Evolutionary conservation across 208 protist species (phyloP).

Genomic region (Acanthamoeba royreba): DNA sequence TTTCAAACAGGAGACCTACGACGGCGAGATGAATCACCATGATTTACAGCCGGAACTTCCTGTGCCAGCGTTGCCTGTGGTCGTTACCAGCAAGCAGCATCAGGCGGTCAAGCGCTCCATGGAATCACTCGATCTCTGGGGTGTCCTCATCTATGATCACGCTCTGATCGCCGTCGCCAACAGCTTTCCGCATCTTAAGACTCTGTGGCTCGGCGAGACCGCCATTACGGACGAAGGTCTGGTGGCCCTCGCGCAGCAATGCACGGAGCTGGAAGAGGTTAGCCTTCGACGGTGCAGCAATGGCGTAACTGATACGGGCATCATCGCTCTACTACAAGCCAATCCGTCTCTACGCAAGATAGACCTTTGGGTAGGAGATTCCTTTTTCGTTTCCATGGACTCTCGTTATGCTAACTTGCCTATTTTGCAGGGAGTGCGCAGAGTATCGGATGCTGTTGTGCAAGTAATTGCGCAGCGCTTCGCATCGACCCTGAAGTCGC

Average conservation of each 20-base stretch:
- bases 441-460: not conserved
- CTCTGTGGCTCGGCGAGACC: not conserved
- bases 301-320: not conserved
- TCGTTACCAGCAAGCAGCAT: not conserved
- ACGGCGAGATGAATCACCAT: not conserved
- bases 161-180: not conserved
- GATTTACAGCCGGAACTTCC: not conserved
- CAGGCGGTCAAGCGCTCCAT: not conserved
- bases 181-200: not conserved
- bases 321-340: not conserved
- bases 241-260: not conserved
- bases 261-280: not conserved
- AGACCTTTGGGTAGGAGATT: not conserved
- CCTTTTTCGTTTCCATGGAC: not conserved
- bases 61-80: too few species aligned
- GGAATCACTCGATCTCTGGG: not conserved
- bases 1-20: not conserved
- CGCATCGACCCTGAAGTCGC: not conserved
- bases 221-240: not conserved
- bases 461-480: not conserved
- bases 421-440: not conserved
- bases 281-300: not conserved
- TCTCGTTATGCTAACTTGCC: not conserved
- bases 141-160: not conserved
- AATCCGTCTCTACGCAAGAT: not conserved